Base-by-base conservation (phyloP, 176 grass and related monocot species). In the Eleusine coracana region DNA sequence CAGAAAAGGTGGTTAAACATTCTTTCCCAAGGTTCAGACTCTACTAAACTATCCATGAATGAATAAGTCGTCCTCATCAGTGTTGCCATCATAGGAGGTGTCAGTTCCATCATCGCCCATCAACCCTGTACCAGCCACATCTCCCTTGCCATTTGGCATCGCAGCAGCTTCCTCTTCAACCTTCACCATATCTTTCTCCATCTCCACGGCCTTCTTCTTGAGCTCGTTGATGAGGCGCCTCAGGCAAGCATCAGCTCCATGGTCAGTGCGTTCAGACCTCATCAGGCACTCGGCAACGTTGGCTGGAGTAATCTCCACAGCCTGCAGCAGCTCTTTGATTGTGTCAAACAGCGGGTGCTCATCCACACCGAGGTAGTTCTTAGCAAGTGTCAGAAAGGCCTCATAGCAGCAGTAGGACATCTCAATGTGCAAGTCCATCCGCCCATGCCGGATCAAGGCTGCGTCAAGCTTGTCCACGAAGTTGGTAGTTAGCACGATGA, bases 391-490 rank as follows among this genome's bases (percentile, higher is more conserved):
- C 74, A 1, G 45, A 44, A 83, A 88, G 2, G 56, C 68, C 48
- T 83, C 66, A 29, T 71, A 82, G 7, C 40, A 10, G 64, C 74
- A 78, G 74, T 85, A 85, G 10, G 83, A 70, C 83, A 85, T 85
- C 83, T 78, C 51, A 31, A 85, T 28, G 65, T 78, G 83, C 83
- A 60, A 50, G 66, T 85, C 83, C 83, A 85, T 85, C 66, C 83
- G 7, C 4, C 74, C 83, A 0, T 36, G 23, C 52, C 62, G 64
- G 40, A 85, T 58, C 59, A 84, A 29, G 51, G 83, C 66, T 7
- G 66, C 28, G 65, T 85, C 83, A 0, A 84, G 61, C 48, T 48
- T 70, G 15, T 85, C 83, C 3, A 72, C 15, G 67, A 70, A 42
- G 80, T 83, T 10, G 80, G 80, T 83, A 10, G 80, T 84, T 60